Conservation (phyloP, 371 early-diverging fungal species). For the Mortierella sp. region DNA sequence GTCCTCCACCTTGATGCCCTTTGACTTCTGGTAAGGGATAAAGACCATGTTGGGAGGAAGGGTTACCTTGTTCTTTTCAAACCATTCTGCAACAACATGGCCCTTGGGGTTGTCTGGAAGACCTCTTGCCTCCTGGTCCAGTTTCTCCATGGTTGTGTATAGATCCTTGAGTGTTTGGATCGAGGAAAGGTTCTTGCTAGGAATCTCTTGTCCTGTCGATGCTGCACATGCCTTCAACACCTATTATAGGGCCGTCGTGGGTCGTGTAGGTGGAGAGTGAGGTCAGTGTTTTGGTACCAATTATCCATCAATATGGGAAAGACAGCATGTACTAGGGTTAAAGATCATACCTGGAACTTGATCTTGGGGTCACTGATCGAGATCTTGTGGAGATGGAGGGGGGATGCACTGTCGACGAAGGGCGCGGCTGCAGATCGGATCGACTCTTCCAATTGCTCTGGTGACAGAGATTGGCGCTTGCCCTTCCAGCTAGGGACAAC, state of each 20-base stretch:
- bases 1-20: constrained; percentile 36
- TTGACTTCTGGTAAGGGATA: constrained; percentile 43
- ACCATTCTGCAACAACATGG: constrained; percentile 53
- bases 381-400: constrained; percentile 21
- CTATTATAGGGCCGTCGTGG: too few relatives aligned
- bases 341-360: constrained; percentile 36
- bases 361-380: constrained; percentile 20
- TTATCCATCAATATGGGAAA: too few relatives aligned
- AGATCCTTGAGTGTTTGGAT: constrained; percentile 42
- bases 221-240: constrained; percentile 44
- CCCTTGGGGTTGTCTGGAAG: constrained; percentile 32
- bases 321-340: neutral
- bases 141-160: constrained; percentile 11
- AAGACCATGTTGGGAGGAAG: constrained; percentile 47
- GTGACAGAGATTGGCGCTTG: constrained; percentile 24
- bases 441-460: constrained; percentile 31
- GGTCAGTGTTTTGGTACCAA: too few relatives aligned
- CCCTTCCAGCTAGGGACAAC: constrained; percentile 50
- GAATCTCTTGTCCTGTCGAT: constrained; percentile 44
- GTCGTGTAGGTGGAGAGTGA: too few relatives aligned
- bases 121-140: constrained; percentile 10
- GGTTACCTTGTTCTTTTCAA: constrained; percentile 31
- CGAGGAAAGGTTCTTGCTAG: constrained; percentile 39
- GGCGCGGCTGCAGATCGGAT: constrained; percentile 47
- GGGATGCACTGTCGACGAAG: constrained; percentile 24